Base-by-base conservation (phyloP, 179 eudicot species). In the Silene vulgaris region DNA sequence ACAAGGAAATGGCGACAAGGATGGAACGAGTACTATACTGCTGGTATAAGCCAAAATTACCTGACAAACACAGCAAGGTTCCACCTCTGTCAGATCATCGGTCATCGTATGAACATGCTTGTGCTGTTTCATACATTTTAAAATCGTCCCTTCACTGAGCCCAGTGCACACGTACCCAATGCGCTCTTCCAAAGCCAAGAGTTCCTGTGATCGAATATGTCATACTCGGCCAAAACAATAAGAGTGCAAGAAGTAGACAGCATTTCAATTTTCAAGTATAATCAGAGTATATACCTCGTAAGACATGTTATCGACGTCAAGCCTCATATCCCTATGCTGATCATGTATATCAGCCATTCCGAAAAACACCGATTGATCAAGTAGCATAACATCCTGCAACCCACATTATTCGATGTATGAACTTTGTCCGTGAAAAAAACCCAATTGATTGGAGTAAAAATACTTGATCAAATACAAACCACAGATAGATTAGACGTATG, bases 291-390 rank as follows among this genome's bases (percentile, higher is more conserved):
- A 79, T 74, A 90, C 98, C 96, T 94, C 98, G 63, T 94, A 95
- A 56, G 99, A 92, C 99, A 95, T 95, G 90, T 90, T 92, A 84
- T 95, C 99, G 40, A 95, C 91, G 76, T 95, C 97, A 50, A 95
- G 89, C 48, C 99, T 86, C 97, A 95, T 90, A 78, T 95, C 99
- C 84, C 97, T 88, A 69, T 95, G 97, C 71, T 89, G 86, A 81
- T 95, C 97, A 48, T 87, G 91, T 67, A 82, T 71, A 82, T 90
- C 90, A 72, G 87, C 89, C 95, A 90, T 83, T 74, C 96, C 97
- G 30, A 88, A 85, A 16, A 92, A 72, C 65, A 87, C 86, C 0
- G 97, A 88, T 79, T 85, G 99, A 76, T 95, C 97, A 60, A 95
- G 95, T 65, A 95, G 56, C 93, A 90, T 88, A 76, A 89, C 87